A percentile compares a stretch with the other conserved stretches of the same genome.
phyloP scores from a whole-genome alignment of 306 rosid genomes.

The Lathyrus aphaca region DNA sequence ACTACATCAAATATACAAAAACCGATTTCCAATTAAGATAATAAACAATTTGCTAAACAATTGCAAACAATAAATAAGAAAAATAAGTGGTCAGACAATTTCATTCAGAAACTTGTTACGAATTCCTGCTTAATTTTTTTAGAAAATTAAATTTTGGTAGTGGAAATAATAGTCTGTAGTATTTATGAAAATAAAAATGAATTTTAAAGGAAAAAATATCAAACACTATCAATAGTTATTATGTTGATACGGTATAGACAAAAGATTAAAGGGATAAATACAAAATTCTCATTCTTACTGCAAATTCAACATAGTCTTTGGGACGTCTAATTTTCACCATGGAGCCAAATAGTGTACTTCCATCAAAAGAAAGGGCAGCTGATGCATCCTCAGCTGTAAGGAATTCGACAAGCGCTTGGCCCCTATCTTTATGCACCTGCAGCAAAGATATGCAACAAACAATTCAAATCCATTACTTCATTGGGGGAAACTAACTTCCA shows the following conservation, averaged over 20 bases:
- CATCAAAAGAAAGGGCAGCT: slow-evolving; percentile 89
- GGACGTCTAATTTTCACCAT: slow-evolving; percentile 82
- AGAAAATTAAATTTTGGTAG: slow-evolving; percentile 16
- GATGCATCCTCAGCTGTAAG: slow-evolving; percentile 92
- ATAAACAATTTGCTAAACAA: slow-evolving; percentile 12
- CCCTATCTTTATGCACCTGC: slow-evolving; percentile 83
- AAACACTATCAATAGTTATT: slow-evolving; percentile 24
- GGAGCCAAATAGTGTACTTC: slow-evolving; percentile 67
- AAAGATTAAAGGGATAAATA: slow-evolving; percentile 31
- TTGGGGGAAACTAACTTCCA: slow-evolving; percentile 7
- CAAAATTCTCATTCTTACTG: slow-evolving; percentile 71
- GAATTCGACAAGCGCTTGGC: slow-evolving; percentile 91
- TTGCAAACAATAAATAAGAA: slow-evolving; percentile 28
- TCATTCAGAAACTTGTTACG: slow-evolving; percentile 14
- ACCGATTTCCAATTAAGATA: not conserved
- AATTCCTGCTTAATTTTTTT: slow-evolving; percentile 14
- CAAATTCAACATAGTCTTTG: slow-evolving; percentile 78
- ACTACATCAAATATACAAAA: slow-evolving; percentile 29
- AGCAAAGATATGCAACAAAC: slow-evolving; percentile 41
- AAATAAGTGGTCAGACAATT: slow-evolving; percentile 30
- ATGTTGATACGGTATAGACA: slow-evolving; percentile 16
- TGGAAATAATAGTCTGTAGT: slow-evolving; percentile 24
- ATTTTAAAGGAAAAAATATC: slow-evolving; percentile 20
- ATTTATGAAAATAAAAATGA: slow-evolving; percentile 10
- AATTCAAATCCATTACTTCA: slow-evolving; percentile 37